Evolutionary conservation across 202 grass and related monocot species (phyloP).

Genomic region (Panicum virgatum): DNA sequence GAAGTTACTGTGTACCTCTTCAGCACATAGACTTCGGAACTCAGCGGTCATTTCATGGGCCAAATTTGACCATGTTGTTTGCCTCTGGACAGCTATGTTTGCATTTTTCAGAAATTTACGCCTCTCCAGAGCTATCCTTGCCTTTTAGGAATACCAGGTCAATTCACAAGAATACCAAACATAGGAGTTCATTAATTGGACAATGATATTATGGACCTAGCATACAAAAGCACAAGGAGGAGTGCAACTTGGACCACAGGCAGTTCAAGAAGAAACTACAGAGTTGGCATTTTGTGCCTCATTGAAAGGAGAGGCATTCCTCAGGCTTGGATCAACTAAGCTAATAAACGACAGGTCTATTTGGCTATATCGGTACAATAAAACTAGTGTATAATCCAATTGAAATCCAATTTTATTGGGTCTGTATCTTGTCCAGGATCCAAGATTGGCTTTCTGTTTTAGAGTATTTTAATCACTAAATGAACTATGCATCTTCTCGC

Average conservation of each 20-base stretch:
- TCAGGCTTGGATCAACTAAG: neutral
- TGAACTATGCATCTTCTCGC: neutral
- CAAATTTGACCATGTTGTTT: slow-evolving; percentile 91
- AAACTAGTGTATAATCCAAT: neutral
- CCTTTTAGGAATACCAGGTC: slow-evolving; percentile 51
- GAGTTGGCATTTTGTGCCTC: neutral
- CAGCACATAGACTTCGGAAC: slow-evolving; percentile 97
- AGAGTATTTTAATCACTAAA: neutral
- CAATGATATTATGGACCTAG: neutral
- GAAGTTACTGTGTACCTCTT: slow-evolving; percentile 73
- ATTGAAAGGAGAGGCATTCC: neutral
- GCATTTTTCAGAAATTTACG: slow-evolving; percentile 97
- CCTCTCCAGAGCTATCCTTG: slow-evolving; percentile 97
- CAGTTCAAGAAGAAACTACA: neutral
- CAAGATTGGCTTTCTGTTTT: neutral
- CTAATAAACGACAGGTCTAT: neutral
- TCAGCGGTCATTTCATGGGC: slow-evolving; percentile 99
- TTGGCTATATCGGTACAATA: neutral
- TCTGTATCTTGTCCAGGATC: slow-evolving; percentile 6
- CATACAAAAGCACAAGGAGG: slow-evolving; percentile 16
- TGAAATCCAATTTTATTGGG: neutral
- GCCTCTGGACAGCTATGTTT: slow-evolving; percentile 87
- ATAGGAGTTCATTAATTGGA: slow-evolving; percentile 4
- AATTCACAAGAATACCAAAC: slow-evolving; percentile 17
- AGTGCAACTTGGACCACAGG: neutral